Conservation (phyloP, 192 early-diverging fungal species). For the Backusella tuberculispora region DNA sequence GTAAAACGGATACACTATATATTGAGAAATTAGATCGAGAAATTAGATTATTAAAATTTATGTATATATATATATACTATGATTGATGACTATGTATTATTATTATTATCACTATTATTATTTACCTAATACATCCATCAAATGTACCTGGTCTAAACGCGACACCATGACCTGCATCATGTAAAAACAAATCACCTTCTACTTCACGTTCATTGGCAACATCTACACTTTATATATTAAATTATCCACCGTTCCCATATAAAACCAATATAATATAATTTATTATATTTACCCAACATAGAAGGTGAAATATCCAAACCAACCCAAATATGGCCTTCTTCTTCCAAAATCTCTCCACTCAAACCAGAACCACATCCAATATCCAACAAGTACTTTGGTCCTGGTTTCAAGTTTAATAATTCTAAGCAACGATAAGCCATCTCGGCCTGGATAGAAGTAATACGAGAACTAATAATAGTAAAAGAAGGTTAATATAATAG, state of each 20-base stretch:
- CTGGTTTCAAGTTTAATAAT: conserved; percentile 81
- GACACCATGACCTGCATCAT: conserved; percentile 95
- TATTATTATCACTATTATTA: neutral
- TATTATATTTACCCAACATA: conserved; percentile 68
- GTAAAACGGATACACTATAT: conserved; percentile 89
- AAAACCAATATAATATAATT: no score
- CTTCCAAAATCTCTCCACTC: conserved; percentile 92
- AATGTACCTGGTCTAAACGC: conserved; percentile 94
- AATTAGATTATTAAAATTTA: no score
- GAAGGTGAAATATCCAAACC: conserved; percentile 93
- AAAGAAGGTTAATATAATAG: neutral
- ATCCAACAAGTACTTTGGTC: conserved; percentile 83
- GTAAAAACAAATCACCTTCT: conserved; percentile 93
- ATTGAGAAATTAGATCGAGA: neutral
- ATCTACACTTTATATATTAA: conserved; percentile 29
- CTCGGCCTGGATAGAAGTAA: conserved; percentile 91
- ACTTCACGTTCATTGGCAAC: conserved; percentile 92
- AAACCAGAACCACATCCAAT: conserved; percentile 98
- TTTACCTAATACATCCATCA: conserved; percentile 88
- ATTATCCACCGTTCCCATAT: no score
- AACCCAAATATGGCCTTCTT: conserved; percentile 96
- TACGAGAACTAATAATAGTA: conserved; percentile 74
- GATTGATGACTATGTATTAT: no score
- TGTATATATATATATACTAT: no score
- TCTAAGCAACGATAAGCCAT: conserved; percentile 94